Percentiles rank a stretch among this genome's conserved stretches.
phyloP scores from a whole-genome alignment of 2,329 filamentous ascomycete genomes.

The Cladobotryum protrusum region DNA sequence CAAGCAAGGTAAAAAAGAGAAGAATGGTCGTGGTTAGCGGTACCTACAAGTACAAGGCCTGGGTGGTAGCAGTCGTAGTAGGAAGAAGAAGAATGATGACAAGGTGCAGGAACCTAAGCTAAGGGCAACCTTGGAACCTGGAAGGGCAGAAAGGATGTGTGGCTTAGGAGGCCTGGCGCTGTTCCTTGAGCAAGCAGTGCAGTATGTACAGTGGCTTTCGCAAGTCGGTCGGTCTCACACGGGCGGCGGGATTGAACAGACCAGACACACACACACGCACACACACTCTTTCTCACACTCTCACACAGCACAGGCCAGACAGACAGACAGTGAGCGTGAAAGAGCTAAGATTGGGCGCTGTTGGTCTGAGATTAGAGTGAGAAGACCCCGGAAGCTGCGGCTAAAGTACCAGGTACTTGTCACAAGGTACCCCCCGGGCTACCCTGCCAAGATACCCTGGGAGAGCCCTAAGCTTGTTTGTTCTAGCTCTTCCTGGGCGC shows the following conservation, averaged over 20 bases:
- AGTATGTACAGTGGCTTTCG: too few relatives aligned
- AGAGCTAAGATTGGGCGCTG: conserved; percentile 4
- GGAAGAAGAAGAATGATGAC: conserved; percentile 13
- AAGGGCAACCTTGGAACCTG: too few relatives aligned
- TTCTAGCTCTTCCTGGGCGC: conserved; percentile 3
- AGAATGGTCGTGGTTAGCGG: not conserved
- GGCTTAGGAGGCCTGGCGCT: conserved; percentile 1
- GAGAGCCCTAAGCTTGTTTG: conserved; percentile 1
- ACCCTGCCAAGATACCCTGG: conserved; percentile 16
- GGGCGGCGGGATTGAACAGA: too few relatives aligned
- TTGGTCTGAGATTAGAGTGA: conserved; percentile 2
- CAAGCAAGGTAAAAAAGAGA: conserved; percentile 3
- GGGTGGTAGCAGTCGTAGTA: too few relatives aligned
- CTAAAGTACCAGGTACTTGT: conserved; percentile 19
- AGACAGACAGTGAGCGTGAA: not conserved
- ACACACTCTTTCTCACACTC: not conserved
- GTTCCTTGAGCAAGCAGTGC: too few relatives aligned
- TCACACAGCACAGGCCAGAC: too few relatives aligned
- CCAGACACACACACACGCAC: too few relatives aligned
- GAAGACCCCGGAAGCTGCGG: conserved; percentile 22
- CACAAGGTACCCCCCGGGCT: conserved; percentile 2
- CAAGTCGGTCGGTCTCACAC: too few relatives aligned
- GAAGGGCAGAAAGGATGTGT: not conserved
- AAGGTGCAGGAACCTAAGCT: conserved; percentile 10
- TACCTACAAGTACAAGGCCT: conserved; percentile 3